Conservation (phyloP, 139 green algal genomes). For the Coccomyxa sp. region DNA sequence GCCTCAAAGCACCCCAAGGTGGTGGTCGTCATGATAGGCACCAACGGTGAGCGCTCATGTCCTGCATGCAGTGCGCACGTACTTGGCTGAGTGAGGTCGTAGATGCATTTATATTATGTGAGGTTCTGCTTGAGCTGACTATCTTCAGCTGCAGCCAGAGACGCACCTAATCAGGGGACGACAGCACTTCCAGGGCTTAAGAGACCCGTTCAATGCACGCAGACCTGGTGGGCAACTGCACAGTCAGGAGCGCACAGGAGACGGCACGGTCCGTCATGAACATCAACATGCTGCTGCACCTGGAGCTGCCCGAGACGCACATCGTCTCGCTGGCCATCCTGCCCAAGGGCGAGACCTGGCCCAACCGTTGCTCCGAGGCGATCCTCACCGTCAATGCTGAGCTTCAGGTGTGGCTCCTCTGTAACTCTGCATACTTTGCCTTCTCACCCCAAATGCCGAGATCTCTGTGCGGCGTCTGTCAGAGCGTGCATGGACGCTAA, state of each 20-base stretch:
- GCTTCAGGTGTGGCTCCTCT: not conserved
- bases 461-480: not conserved
- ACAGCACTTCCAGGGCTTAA: no score
- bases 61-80: not conserved
- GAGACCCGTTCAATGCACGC: no score
- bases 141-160: no score
- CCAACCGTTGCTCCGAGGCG: not conserved
- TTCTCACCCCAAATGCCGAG: not conserved
- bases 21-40: not conserved
- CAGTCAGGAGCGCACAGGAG: not conserved
- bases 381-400: not conserved
- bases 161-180: no score
- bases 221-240: not conserved
- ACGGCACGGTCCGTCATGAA: not conserved
- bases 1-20: not conserved
- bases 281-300: not conserved
- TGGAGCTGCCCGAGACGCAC: not conserved
- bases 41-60: not conserved
- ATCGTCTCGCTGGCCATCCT: not conserved
- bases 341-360: not conserved
- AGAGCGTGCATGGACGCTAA: not conserved
- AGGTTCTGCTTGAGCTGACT: no score
- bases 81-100: no score
- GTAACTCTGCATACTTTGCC: not conserved
- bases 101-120: no score